Evolutionary conservation across 345 rosid species (phyloP), one percentile per base, ranked within the genome.

Genomic region (Clarkia xantiana): DNA sequence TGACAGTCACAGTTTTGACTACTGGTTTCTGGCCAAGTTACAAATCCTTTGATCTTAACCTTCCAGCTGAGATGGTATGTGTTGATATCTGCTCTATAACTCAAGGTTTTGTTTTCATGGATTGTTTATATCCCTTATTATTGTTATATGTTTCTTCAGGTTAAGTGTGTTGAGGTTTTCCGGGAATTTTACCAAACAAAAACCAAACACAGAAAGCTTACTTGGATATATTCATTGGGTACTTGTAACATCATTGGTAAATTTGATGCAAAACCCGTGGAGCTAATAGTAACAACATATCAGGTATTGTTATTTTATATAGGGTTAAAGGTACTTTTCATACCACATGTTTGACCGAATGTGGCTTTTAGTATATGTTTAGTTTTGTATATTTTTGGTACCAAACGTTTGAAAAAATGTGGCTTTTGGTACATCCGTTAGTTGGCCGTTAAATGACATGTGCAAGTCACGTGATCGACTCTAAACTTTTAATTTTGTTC

Each of bases 21-120:
- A 84, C 89, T 46, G 95, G 93, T 34, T 84, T 78, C 56, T 88
- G 97, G 97, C 97, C 95, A 39, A 84, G 82, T 59, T 88, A 78
- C 67, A 84, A 88, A 48, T 78, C 95, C 38, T 76, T 76, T 53
- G 84, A 84, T 74, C 69, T 82, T 42, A 88, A 76, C 48, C 87
- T 82, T 34, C 93, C 97, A 2, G 65, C 64, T 20, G 95, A 84
- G 70, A 84, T 84, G 93, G 97, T 84, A 71, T 38, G 55, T 10
- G 2, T 11, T 17, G 41, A 61, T 16, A 18, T 1, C n/a, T 14
- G 14, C 34, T 36, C 11, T 11, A 19, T 13, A 9, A 53, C 29
- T 18, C 8, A 17, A 40, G n/a, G 0, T 36, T 0, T 17, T 3
- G 13, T 12, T 18, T 16, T 44, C 47, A 9, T 9, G 6, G 7